Percentiles rank a stretch among this genome's conserved stretches.
These are phyloP conservation scores for Trametes cubensis DNA, from an alignment of 768 basidiomycete species.

Conservation along the genomic window DNA sequence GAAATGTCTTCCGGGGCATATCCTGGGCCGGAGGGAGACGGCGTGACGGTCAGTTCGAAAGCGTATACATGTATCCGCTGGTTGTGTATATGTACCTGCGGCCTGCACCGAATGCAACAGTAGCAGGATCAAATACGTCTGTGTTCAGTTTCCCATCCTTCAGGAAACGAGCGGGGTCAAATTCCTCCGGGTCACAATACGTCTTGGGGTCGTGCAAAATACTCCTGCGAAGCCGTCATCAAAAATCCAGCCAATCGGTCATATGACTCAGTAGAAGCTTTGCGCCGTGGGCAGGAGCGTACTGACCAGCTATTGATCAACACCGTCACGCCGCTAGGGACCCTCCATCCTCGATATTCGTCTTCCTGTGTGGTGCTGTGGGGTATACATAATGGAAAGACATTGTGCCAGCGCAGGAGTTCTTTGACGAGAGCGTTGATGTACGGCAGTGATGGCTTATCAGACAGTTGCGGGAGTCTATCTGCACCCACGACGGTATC, in stretches of 20 bases:
- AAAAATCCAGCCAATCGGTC: background rate
- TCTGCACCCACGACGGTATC: conserved; percentile 30
- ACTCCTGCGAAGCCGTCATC: conserved; percentile 39
- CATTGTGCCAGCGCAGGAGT: conserved; percentile 37
- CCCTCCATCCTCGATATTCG: background rate
- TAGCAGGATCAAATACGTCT: conserved; percentile 5
- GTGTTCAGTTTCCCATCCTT: conserved; percentile 24
- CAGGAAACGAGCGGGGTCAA: conserved; percentile 56
- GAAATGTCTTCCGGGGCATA: conserved; percentile 25
- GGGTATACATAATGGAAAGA: conserved; percentile 33
- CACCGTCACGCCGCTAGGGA: too few relatives aligned
- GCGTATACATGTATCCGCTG: background rate
- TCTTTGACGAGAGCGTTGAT: conserved; percentile 30
- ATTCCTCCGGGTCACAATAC: conserved; percentile 49
- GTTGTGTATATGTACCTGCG: conserved; percentile 21
- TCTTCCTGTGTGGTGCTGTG: conserved; percentile 27
- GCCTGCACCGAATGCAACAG: conserved; percentile 34
- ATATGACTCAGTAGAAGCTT: too few relatives aligned
- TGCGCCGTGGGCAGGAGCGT: too few relatives aligned
- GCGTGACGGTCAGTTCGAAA: too few relatives aligned
- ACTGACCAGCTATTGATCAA: conserved; percentile 14
- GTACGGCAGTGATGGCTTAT: conserved; percentile 26
- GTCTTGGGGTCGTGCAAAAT: conserved; percentile 51
- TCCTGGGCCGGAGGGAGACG: background rate
- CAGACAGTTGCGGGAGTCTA: conserved; percentile 28